Conservation (phyloP, 768 basidiomycete species). For the Dictyophora rubrovolvata region DNA sequence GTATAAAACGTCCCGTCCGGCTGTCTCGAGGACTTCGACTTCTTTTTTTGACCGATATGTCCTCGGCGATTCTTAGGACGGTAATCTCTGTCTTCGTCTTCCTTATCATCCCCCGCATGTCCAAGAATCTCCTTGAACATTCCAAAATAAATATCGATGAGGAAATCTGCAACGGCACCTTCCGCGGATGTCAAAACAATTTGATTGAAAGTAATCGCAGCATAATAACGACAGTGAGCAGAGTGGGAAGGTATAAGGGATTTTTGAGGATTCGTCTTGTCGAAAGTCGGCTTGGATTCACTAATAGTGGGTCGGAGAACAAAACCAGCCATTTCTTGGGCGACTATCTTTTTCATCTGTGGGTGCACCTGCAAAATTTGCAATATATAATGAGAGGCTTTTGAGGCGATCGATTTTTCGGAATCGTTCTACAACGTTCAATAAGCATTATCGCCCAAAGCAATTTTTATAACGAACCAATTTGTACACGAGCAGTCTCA, state of each 20-base stretch:
- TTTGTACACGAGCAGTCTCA: conserved; percentile 89
- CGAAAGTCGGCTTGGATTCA: conserved; percentile 24
- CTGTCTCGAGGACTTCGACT: conserved; percentile 24
- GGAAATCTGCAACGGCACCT: conserved; percentile 58
- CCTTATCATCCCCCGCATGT: conserved; percentile 24
- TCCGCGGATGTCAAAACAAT: conserved; percentile 63
- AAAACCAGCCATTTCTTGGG: conserved; percentile 75
- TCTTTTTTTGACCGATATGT: conserved; percentile 15
- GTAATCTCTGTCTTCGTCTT: conserved; percentile 11
- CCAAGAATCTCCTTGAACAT: conserved; percentile 85
- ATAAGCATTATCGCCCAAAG: not conserved
- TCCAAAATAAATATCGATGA: conserved; percentile 90
- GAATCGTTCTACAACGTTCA: conserved; percentile 63
- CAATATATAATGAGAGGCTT: conserved; percentile 82
- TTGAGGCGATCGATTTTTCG: conserved; percentile 78
- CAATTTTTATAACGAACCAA: conserved; percentile 40
- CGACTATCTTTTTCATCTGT: conserved; percentile 82
- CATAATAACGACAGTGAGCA: conserved; percentile 81
- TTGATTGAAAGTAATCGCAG: conserved; percentile 91
- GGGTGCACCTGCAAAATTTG: conserved; percentile 87
- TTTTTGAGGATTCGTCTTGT: conserved; percentile 24
- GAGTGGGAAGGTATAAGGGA: conserved; percentile 30
- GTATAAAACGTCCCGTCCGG: conserved; percentile 29
- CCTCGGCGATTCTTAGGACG: conserved; percentile 27
- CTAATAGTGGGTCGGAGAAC: conserved; percentile 51